phyloP scores from a whole-genome alignment of 441 rosid genomes.

The Isatis lusitanica region DNA sequence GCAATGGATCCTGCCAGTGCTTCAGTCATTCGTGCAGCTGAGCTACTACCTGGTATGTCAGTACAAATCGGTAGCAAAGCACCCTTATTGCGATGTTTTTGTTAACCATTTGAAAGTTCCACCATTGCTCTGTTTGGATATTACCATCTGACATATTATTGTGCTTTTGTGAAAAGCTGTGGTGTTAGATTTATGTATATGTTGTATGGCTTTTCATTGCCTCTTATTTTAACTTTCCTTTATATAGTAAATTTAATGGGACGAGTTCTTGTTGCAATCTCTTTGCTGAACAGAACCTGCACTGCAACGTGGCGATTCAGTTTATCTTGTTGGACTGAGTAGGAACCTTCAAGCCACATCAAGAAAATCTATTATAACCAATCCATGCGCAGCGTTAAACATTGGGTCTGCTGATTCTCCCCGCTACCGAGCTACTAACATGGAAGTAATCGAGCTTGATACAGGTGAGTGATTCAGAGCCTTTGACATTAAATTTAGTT shows the following conservation, averaged over 20 bases:
- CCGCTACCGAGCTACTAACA: slow-evolving; percentile 89
- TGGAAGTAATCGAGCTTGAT: slow-evolving; percentile 96
- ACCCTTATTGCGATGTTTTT: not conserved
- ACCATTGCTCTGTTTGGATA: slow-evolving; percentile 11
- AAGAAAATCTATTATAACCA: slow-evolving; percentile 88
- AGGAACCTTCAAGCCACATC: slow-evolving; percentile 89
- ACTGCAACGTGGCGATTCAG: slow-evolving; percentile 86
- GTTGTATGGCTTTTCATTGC: slow-evolving; percentile 14
- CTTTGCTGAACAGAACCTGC: slow-evolving; percentile 68
- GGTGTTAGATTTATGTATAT: not conserved
- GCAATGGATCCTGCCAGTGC: slow-evolving; percentile 73
- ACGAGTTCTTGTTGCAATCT: slow-evolving; percentile 3
- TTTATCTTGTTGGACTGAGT: slow-evolving; percentile 86
- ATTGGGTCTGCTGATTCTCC: slow-evolving; percentile 84
- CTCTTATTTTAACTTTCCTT: slow-evolving; percentile 1
- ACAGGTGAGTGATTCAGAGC: slow-evolving; percentile 57
- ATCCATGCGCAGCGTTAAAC: slow-evolving; percentile 82
- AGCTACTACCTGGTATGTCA: slow-evolving; percentile 81
- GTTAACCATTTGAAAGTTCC: slow-evolving; percentile 9
- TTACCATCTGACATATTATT: not conserved
- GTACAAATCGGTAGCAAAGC: not conserved
- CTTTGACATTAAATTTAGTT: slow-evolving; percentile 3
- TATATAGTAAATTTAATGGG: not conserved
- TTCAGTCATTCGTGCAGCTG: slow-evolving; percentile 82
- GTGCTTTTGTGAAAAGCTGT: not conserved